Evolutionary conservation across 108 stramenopile species (phyloP).

Genomic region (Bacterosira constricta): DNA sequence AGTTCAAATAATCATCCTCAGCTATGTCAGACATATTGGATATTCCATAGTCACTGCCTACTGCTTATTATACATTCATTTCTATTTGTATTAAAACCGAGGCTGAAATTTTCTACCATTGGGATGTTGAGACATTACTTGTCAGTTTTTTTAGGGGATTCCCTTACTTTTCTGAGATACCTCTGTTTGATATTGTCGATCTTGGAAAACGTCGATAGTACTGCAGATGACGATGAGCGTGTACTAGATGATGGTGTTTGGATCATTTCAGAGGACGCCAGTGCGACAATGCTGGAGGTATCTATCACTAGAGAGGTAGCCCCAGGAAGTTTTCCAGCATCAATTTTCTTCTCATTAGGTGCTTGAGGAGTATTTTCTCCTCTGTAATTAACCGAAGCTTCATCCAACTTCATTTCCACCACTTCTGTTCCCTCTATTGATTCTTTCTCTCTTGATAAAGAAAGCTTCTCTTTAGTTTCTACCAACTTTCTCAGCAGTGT

Average conservation of each 20-base stretch:
- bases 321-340: neutral
- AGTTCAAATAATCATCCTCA: too few relatives aligned
- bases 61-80: too few relatives aligned
- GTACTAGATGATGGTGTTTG: neutral
- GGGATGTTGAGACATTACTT: too few relatives aligned
- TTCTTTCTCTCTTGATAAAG: too few relatives aligned
- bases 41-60: too few relatives aligned
- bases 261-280: neutral
- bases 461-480: too few relatives aligned
- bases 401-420: neutral
- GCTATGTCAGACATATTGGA: too few relatives aligned
- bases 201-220: neutral
- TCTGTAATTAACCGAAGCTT: neutral
- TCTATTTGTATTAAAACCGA: too few relatives aligned
- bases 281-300: neutral
- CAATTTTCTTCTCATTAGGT: neutral
- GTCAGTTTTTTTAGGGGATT: neutral
- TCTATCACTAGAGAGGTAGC: neutral
- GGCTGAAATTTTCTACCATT: too few relatives aligned
- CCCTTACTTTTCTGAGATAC: conserved; percentile 6
- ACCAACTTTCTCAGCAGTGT: neutral
- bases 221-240: neutral
- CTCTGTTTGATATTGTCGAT: conserved; percentile 1
- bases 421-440: neutral
- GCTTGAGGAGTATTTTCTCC: neutral